Evolutionary conservation across 805 yeast species (phyloP), one percentile per base, ranked within the genome.

Genomic region (Debaryomyces castellii): DNA sequence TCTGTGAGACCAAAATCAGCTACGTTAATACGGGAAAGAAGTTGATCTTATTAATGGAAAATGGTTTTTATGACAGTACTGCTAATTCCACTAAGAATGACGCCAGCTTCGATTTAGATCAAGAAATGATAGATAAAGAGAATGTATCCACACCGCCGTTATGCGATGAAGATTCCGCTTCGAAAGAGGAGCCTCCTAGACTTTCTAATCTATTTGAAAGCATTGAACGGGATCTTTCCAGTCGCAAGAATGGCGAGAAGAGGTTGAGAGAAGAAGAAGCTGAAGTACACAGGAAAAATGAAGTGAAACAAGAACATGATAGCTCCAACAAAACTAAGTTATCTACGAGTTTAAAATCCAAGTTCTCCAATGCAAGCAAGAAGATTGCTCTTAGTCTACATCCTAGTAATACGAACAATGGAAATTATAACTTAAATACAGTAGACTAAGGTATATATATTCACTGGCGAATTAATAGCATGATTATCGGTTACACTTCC

Each of bases 11-110:
- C 32, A 50, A 67, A 38, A 51, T 73, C 36, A 51, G 54, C 32
- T 54, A 66, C 48, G 65, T 72, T 18, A 50, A 45, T 21, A 65
- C 69, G 16, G 67, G 71, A 39, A 51, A 53, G 20, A 58, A 58
- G 18, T 51, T 64, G 23, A 50, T 62, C 12, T 30, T 43, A n/a
- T 36, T 60, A 37, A 64, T 63, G 34, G 68, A 63, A 39, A 57
- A 40, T 25, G 43, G 43, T 11, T 38, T 39, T 42, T 48, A 33
- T 27, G 50, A 44, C 21, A 40, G 20, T 39, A n/a, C 18, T 17
- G 39, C 22, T 10, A 25, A 22, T 18, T 20, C 38, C 12, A 24
- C 46, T n/a, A 43, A 22, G 35, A 56, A 58, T 23, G 61, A 61
- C 39, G 52, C 51, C 14, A 54, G 56, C 39, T 43, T 45, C 30